These are phyloP conservation scores for Tricholoma saponaceum DNA, from an alignment of 768 basidiomycete genomes.

Conservation along the genomic window DNA sequence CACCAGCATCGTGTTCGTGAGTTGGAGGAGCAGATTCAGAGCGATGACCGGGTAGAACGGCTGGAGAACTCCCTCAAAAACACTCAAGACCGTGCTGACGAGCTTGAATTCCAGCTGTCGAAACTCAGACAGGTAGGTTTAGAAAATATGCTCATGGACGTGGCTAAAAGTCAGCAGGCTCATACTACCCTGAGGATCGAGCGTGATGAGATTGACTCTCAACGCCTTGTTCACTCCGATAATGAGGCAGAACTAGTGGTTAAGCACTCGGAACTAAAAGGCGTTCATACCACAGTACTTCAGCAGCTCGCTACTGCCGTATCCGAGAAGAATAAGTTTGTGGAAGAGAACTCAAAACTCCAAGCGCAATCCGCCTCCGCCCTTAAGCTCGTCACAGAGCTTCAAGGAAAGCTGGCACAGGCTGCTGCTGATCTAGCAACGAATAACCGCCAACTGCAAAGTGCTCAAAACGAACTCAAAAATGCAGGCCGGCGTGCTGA, in stretches of 20 bases:
- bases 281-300: conserved; percentile 32
- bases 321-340: conserved; percentile 43
- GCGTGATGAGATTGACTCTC: conserved; percentile 49
- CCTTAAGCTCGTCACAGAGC: conserved; percentile 42
- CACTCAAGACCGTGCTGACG: conserved; percentile 77
- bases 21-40: conserved; percentile 78
- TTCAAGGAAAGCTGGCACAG: conserved; percentile 57
- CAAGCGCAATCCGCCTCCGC: conserved; percentile 42
- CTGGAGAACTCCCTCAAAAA: conserved; percentile 71
- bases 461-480: conserved; percentile 61
- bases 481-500: conserved; percentile 64
- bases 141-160: neutral
- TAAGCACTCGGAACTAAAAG: conserved; percentile 44
- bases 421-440: conserved; percentile 50
- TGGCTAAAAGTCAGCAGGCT: conserved; percentile 35
- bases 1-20: conserved; percentile 60
- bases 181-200: conserved; percentile 57
- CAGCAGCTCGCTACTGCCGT: conserved; percentile 40
- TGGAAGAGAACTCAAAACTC: conserved; percentile 46
- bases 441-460: conserved; percentile 54
- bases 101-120: conserved; percentile 77
- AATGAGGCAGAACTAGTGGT: conserved; percentile 44
- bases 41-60: conserved; percentile 75
- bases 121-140: conserved; percentile 63
- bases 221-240: conserved; percentile 36